Evolutionary conservation across 768 basidiomycete species (phyloP), one percentile per base, ranked within the genome.

Genomic region (Amanita pseudoporphyria): DNA sequence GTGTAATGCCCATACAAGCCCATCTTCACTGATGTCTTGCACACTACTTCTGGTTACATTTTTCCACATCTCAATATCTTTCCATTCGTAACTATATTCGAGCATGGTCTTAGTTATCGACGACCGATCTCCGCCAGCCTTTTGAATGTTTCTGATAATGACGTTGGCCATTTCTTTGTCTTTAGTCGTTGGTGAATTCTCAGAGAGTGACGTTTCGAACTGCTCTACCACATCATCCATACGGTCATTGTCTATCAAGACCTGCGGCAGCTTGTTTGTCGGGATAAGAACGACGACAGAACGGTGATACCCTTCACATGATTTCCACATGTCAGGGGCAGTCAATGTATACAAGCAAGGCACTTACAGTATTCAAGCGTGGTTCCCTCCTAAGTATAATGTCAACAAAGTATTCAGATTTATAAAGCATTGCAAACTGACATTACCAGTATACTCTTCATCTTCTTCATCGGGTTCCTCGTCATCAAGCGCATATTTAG

Each of bases 371-470:
- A 62, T 1, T 67, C 61, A 12, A 67, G 35, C 16, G 60, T 47
- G 3, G 59, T 61, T 18, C 61, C 64, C 64, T 49, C 47, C 38
- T 7, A 28, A 7, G 26, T 28, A 28, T 28, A 28, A 28, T 28
- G 7, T 28, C 26, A 28, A 28, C 26, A 28, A 28, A 28, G 32
- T 9, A 42, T 30, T 30, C 16, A 46, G 22, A 36, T 45, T n/a
- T 28, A 28, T 28, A 28, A 7, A 28, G 26, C 7, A 28, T 28
- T 28, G 26, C 26, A 28, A 28, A 28, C 66, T 41, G 35, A 72
- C 73, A 56, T 72, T 71, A 10, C 67, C 70, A 57, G 62, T 61
- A 53, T 72, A 72, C 19, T 69, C 67, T 45, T 70, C 4, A 7
- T 28, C 26, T 28, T 4, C 7, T 28, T 28, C 26, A 28, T 28